Conservation (phyloP, 2,329 filamentous ascomycete genomes). For the Colletotrichum sublineola region DNA sequence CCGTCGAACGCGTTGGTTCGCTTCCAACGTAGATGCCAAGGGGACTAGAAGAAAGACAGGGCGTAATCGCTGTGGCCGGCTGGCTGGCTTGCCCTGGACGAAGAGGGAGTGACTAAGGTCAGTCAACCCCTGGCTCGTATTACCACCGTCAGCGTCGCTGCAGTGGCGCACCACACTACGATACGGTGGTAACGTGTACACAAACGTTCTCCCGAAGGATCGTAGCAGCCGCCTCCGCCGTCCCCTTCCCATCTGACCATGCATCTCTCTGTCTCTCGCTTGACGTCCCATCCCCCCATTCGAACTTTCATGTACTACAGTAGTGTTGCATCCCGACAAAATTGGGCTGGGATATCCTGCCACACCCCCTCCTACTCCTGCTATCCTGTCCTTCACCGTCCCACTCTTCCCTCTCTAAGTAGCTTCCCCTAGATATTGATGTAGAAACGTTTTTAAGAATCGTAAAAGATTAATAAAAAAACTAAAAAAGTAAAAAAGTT, state of each 20-base stretch:
- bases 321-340: constrained; percentile 18
- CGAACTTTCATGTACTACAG: not conserved
- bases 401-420: too few species aligned
- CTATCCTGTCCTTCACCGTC: too few species aligned
- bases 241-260: not conserved
- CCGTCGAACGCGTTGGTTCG: constrained; percentile 3
- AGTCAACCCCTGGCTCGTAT: not conserved
- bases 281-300: not conserved
- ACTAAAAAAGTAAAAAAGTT: too few species aligned
- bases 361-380: too few species aligned
- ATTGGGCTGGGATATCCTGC: too few species aligned
- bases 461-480: too few species aligned
- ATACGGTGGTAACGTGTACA: not conserved
- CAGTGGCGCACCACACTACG: not conserved
- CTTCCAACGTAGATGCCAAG: not conserved
- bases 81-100: not conserved
- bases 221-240: not conserved
- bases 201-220: not conserved
- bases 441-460: too few species aligned
- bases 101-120: not conserved
- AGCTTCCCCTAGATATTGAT: too few species aligned
- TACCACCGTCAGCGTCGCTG: constrained; percentile 1
- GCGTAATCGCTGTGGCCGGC: not conserved
- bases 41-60: not conserved
- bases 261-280: not conserved